Evolutionary conservation across 495 filamentous ascomycete genomes (phyloP).

Genomic region (Xylaria castorea): DNA sequence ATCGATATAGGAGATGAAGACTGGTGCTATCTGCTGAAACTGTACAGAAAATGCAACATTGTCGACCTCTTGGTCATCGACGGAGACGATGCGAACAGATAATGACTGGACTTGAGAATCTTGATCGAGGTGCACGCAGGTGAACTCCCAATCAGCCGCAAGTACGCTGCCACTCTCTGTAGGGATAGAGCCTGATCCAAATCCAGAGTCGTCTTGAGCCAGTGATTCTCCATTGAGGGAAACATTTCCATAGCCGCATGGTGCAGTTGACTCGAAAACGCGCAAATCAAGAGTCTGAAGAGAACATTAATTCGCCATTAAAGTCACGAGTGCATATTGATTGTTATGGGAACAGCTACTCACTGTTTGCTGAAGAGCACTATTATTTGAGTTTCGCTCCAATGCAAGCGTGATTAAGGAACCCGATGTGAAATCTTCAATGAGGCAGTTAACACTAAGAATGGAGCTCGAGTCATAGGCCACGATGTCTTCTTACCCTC

Average conservation of each 20-base stretch:
- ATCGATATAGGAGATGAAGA: slow-evolving; percentile 51
- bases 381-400: slow-evolving; percentile 20
- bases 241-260: slow-evolving; percentile 48
- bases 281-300: slow-evolving; percentile 43
- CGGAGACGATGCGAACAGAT: slow-evolving; percentile 50
- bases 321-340: not conserved
- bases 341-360: slow-evolving; percentile 17
- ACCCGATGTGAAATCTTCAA: slow-evolving; percentile 17
- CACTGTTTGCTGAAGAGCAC: slow-evolving; percentile 29
- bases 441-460: slow-evolving; percentile 9
- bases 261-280: slow-evolving; percentile 41
- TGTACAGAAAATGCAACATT: slow-evolving; percentile 53
- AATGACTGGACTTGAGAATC: slow-evolving; percentile 54
- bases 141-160: slow-evolving; percentile 52
- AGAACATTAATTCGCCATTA: slow-evolving; percentile 13
- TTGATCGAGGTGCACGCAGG: slow-evolving; percentile 50
- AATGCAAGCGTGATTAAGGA: slow-evolving; percentile 36
- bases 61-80: slow-evolving; percentile 44
- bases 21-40: slow-evolving; percentile 51
- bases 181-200: slow-evolving; percentile 40
- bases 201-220: slow-evolving; percentile 40
- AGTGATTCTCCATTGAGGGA: slow-evolving; percentile 45
- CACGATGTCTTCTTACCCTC: slow-evolving; percentile 20
- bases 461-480: not conserved
- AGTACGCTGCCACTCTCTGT: slow-evolving; percentile 39